Conservation (phyloP, 106 monocot species). For the Phalaenopsis equestris region DNA sequence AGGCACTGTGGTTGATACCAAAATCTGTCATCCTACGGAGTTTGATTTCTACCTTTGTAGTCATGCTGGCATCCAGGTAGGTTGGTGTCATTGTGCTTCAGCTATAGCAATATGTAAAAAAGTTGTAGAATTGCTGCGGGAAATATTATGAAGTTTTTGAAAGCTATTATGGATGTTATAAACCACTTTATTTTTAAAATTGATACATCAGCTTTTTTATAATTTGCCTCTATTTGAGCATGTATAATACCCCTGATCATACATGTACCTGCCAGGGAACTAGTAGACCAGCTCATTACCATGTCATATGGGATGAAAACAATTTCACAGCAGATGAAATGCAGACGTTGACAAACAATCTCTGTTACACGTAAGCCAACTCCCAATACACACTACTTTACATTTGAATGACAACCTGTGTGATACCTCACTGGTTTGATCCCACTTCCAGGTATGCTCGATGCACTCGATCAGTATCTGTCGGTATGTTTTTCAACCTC, state of each 20-base stretch:
- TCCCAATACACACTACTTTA: neutral
- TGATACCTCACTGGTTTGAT: neutral
- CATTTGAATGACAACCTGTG: neutral
- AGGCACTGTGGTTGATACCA: slow-evolving; percentile 88
- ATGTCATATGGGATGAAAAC: slow-evolving; percentile 88
- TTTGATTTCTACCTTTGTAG: slow-evolving; percentile 94
- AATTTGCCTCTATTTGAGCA: no score
- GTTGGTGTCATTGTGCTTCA: neutral
- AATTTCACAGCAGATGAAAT: slow-evolving; percentile 84
- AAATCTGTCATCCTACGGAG: slow-evolving; percentile 86
- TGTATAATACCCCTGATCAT: neutral
- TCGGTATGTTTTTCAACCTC: slow-evolving; percentile 40
- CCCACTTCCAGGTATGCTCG: slow-evolving; percentile 61
- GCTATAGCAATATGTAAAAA: no score
- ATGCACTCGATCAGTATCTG: slow-evolving; percentile 82
- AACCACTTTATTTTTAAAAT: no score
- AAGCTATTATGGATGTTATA: no score
- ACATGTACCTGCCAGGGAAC: slow-evolving; percentile 45
- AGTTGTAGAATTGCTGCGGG: no score
- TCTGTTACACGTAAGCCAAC: slow-evolving; percentile 74
- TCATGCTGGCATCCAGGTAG: slow-evolving; percentile 87
- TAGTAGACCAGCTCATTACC: slow-evolving; percentile 81
- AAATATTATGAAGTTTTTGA: no score
- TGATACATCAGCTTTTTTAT: no score
- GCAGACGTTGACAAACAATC: slow-evolving; percentile 81